These are phyloP conservation scores for Colletotrichum sp. DNA, from an alignment of 2,329 filamentous ascomycete species.

Conservation along the genomic window DNA sequence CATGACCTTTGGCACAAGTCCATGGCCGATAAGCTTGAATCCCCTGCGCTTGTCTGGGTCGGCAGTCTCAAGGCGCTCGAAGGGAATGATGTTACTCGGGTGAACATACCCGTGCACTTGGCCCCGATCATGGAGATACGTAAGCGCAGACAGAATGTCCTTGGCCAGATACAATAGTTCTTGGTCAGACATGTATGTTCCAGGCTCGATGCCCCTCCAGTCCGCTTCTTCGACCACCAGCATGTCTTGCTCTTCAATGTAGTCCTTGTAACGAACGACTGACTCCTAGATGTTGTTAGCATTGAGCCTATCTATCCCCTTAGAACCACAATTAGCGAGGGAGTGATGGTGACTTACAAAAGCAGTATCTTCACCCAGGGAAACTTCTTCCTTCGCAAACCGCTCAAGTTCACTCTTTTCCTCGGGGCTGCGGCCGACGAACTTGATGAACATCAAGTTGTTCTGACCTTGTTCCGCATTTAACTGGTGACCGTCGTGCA, in stretches of 20 bases:
- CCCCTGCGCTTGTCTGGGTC: background rate
- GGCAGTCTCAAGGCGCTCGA: background rate
- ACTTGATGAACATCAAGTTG: background rate
- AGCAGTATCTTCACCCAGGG: background rate
- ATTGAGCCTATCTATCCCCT: background rate
- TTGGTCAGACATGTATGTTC: background rate
- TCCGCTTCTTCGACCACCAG: background rate
- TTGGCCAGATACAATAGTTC: background rate
- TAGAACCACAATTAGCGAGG: background rate
- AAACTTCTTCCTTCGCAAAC: background rate
- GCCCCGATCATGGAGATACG: background rate
- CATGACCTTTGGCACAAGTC: background rate
- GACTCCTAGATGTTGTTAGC: background rate
- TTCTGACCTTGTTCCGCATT: background rate
- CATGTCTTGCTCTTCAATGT: background rate
- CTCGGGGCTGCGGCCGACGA: background rate
- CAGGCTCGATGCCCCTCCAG: background rate
- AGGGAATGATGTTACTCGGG: background rate
- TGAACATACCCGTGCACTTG: background rate
- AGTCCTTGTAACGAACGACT: background rate
- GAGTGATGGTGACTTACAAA: background rate
- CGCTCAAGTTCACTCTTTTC: background rate
- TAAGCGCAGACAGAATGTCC: background rate
- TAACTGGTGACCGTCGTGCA: background rate
- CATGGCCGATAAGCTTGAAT: slow-evolving; percentile 11